Base-by-base conservation (phyloP, 73 alveolate genomes). In the Diophrys appendiculata region DNA sequence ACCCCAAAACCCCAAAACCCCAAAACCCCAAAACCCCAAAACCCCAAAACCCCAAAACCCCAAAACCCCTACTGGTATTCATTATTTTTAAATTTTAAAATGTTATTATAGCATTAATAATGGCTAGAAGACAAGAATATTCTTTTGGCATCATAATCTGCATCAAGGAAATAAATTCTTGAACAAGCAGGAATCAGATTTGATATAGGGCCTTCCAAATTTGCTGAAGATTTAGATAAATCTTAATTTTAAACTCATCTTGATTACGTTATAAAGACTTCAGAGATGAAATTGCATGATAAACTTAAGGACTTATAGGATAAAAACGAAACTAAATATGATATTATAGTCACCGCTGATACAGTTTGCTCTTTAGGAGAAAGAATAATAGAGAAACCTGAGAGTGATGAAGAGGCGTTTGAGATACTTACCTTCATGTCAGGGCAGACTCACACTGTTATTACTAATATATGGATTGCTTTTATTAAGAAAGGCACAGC, bases 291-390 rank as follows among this genome's bases (percentile, higher is more conserved):
- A 56, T 76, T 85, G 11, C 69, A n/a, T n/a, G 53, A 78, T 52
- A 85, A 85, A 54, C 43, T 85, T 5, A 43, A 54, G 25, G 80
- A 54, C 33, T 24, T 78, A 1, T 77, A 54, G 31, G 30, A 22
- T n/a, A 70, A 54, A 0, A 30, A 8, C 13, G 81, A 54, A 54
- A 0, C 18, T 13, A 71, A 68, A 5, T 43, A 43, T 87, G 93
- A 87, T 56, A 86, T 93, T 26, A 80, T 93, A 55, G 90, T 93
- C 30, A 84, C 94, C 25, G 93, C 94, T 18, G 98, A 93, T 80
- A 87, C 98, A 33, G 87, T 93, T 34, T 84, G 90, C 35, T 89
- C 92, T 68, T 76, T 93, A 52, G 89, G 87, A 30, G 86, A 83
- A 64, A 78, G 73, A 80, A 83, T 93, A 18, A 76, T 90, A 33